Percentiles rank a stretch among this genome's conserved stretches.
Evolutionary conservation across 306 rosid species (phyloP).

Genomic region (Canavalia ensiformis): DNA sequence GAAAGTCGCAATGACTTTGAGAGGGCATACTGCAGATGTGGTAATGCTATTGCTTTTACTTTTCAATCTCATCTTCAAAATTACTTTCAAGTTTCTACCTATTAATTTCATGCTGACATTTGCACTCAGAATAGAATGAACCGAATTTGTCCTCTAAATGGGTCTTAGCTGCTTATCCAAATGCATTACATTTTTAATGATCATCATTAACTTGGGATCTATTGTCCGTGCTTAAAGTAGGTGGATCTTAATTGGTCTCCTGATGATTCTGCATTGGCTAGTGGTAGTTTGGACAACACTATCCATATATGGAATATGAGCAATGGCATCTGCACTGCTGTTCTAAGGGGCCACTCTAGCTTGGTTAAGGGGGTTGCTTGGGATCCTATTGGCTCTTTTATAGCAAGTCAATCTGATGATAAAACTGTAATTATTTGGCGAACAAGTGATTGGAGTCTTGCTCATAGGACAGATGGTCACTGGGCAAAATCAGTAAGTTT

Average conservation of each 20-base stretch:
- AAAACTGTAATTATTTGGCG: constrained; percentile 98
- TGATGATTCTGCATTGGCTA: constrained; percentile 94
- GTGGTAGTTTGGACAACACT: constrained; percentile 97
- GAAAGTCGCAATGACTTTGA: constrained; percentile 94
- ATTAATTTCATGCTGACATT: constrained; percentile 36
- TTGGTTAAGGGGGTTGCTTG: constrained; percentile 97
- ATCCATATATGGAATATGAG: constrained; percentile 96
- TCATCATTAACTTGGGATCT: constrained; percentile 67
- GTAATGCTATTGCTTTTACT: constrained; percentile 72
- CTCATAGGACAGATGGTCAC: constrained; percentile 96
- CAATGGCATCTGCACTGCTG: constrained; percentile 96
- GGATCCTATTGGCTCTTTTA: constrained; percentile 99
- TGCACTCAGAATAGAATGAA: constrained; percentile 32
- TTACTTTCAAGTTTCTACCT: constrained; percentile 14
- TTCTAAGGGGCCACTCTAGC: constrained; percentile 99
- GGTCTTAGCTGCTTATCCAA: constrained; percentile 11
- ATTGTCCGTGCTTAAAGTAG: constrained; percentile 90
- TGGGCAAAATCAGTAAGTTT: constrained; percentile 95
- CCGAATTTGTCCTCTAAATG: constrained; percentile 25
- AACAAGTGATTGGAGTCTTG: constrained; percentile 99
- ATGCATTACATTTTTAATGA: constrained; percentile 38
- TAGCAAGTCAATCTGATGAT: constrained; percentile 99
- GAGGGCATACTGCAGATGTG: constrained; percentile 99
- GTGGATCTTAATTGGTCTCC: constrained; percentile 99
- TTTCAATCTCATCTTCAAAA: constrained; percentile 19